phyloP scores from a whole-genome alignment of 306 rosid genomes.

The Trifolium fragiferum region DNA sequence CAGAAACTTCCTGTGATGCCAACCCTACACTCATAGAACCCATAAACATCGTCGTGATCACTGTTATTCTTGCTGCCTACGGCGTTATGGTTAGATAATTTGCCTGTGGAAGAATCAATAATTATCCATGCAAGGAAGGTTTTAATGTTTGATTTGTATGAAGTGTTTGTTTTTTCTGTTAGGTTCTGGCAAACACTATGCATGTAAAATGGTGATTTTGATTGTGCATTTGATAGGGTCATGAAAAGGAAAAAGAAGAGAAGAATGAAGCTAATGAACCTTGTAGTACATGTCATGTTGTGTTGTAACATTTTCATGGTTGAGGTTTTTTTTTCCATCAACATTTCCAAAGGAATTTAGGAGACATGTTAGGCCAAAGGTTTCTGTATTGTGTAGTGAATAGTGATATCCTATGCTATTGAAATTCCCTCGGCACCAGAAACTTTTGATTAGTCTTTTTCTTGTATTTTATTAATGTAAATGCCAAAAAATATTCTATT shows the following conservation, averaged over 20 bases:
- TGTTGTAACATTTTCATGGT: neutral
- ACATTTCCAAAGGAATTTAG: neutral
- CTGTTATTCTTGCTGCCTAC: neutral
- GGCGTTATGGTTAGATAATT: neutral
- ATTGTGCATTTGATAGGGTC: conserved; percentile 8
- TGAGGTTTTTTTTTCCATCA: neutral
- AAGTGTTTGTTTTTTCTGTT: conserved; percentile 4
- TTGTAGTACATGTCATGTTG: neutral
- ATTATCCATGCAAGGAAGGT: conserved; percentile 6
- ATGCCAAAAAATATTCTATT: too few species aligned
- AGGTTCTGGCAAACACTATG: neutral
- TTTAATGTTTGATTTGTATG: conserved; percentile 36
- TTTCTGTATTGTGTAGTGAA: neutral
- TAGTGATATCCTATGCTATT: neutral
- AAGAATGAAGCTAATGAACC: neutral
- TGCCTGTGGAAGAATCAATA: neutral
- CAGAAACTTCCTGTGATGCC: conserved; percentile 8
- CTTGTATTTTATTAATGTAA: neutral
- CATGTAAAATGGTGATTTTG: conserved; percentile 10
- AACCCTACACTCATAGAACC: conserved; percentile 10
- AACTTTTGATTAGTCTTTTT: neutral
- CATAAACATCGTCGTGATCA: neutral
- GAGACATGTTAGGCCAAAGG: neutral
- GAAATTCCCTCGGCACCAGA: too few species aligned
- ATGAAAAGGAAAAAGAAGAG: neutral